Percentiles rank a stretch among this genome's conserved stretches.
These are phyloP conservation scores for Alternaria tenuissima DNA, from an alignment of 2,329 filamentous ascomycete species.

Conservation along the genomic window DNA sequence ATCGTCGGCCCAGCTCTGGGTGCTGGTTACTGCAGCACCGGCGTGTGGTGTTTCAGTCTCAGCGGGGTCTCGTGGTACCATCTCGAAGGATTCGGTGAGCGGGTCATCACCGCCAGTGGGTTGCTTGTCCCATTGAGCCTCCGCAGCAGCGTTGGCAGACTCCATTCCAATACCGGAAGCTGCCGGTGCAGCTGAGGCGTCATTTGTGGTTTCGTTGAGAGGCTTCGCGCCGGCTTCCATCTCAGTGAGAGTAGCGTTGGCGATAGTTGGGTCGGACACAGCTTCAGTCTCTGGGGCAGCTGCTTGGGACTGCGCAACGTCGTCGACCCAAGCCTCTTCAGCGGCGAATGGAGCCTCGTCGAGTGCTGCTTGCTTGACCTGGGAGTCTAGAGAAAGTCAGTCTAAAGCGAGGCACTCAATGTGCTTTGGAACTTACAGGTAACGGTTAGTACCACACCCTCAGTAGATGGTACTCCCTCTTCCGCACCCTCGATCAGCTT, in stretches of 20 bases:
- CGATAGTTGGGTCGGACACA: slow-evolving; percentile 71
- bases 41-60: slow-evolving; percentile 75
- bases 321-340: slow-evolving; percentile 60
- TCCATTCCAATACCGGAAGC: slow-evolving; percentile 52
- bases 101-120: slow-evolving; percentile 58
- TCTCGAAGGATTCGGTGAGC: slow-evolving; percentile 74
- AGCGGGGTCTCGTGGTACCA: slow-evolving; percentile 74
- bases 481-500: slow-evolving; percentile 78
- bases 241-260: slow-evolving; percentile 73
- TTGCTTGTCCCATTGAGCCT: slow-evolving; percentile 71
- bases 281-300: slow-evolving; percentile 46
- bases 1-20: slow-evolving; percentile 85
- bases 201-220: slow-evolving; percentile 42
- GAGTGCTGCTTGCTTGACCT: slow-evolving; percentile 63
- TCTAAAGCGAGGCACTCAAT: not conserved
- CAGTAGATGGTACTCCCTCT: slow-evolving; percentile 71
- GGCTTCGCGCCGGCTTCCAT: slow-evolving; percentile 57
- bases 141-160: slow-evolving; percentile 63
- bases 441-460: slow-evolving; percentile 70
- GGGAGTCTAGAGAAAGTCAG: slow-evolving; percentile 57
- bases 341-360: slow-evolving; percentile 63
- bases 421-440: slow-evolving; percentile 68
- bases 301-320: slow-evolving; percentile 56
- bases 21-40: slow-evolving; percentile 63
- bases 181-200: slow-evolving; percentile 41